Evolutionary conservation across 139 green algal genomes (phyloP).

Genomic region (Chlamydomonas eustigma): DNA sequence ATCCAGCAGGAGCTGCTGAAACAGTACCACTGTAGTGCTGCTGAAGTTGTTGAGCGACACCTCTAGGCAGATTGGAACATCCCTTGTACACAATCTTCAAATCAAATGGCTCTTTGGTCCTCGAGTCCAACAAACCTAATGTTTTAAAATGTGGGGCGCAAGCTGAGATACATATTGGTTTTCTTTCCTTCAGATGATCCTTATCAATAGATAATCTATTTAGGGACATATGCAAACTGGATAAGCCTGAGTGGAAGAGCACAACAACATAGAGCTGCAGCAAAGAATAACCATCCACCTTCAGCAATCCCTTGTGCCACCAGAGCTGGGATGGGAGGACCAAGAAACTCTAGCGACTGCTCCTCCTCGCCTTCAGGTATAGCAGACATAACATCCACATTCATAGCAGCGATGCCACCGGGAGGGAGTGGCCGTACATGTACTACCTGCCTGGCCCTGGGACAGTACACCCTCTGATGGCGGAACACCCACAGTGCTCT

Average conservation of each 20-base stretch:
- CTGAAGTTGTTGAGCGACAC: constrained; percentile 12
- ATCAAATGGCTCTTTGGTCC: constrained; percentile 35
- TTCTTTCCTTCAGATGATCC: no score
- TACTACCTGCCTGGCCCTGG: constrained; percentile 27
- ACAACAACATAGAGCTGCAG: no score
- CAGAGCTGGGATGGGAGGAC: not conserved
- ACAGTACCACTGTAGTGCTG: not conserved
- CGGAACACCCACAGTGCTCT: constrained; percentile 87
- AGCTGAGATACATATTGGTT: no score
- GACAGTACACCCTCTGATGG: constrained; percentile 86
- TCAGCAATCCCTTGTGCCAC: constrained; percentile 14
- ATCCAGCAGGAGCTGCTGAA: no score
- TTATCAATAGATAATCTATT: no score
- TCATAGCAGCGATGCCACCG: constrained; percentile 42
- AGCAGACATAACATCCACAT: constrained; percentile 54
- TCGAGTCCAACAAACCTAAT: not conserved
- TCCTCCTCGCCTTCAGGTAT: constrained; percentile 24
- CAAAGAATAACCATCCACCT: no score
- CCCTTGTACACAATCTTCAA: constrained; percentile 41
- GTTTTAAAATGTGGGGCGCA: not conserved
- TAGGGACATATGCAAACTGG: no score
- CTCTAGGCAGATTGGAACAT: constrained; percentile 24
- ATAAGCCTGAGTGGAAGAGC: no score
- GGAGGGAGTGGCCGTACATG: constrained; percentile 66
- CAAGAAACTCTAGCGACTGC: constrained; percentile 5